A percentile compares a stretch with the other conserved stretches of the same genome.
Evolutionary conservation across 1,139 yeast genomes (phyloP).

Genomic region (Taphrina communis): DNA sequence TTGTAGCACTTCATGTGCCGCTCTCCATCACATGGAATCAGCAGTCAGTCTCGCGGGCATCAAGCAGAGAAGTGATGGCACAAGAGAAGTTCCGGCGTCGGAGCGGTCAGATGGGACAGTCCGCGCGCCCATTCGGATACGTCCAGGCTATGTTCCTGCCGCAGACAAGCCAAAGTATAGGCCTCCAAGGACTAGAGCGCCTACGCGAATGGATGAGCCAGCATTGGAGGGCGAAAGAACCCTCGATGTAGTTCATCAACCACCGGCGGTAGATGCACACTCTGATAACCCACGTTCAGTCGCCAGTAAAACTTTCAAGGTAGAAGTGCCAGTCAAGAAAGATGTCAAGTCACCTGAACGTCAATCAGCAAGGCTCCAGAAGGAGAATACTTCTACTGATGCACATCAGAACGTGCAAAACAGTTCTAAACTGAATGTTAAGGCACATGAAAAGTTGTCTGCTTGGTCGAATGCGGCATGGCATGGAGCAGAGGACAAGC

Average conservation of each 20-base stretch:
- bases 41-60: constrained; percentile 43
- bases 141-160: constrained; percentile 54
- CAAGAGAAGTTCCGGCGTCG: constrained; percentile 45
- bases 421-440: background rate
- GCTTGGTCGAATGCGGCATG: constrained; percentile 2
- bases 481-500: constrained; percentile 3
- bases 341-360: too few species aligned
- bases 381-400: background rate
- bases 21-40: background rate
- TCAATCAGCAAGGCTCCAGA: background rate
- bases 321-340: background rate
- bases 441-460: background rate
- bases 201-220: constrained; percentile 9
- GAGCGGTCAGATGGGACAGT: constrained; percentile 55
- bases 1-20: too few species aligned
- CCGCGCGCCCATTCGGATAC: constrained; percentile 51
- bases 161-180: constrained; percentile 53
- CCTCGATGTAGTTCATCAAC: background rate
- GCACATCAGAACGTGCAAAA: background rate
- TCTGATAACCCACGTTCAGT: background rate
- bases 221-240: background rate
- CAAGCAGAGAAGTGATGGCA: constrained; percentile 37
- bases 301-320: background rate
- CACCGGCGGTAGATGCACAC: background rate
- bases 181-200: constrained; percentile 19